phyloP scores from a whole-genome alignment of 345 rosid species.

The Bruguiera parviflora region DNA sequence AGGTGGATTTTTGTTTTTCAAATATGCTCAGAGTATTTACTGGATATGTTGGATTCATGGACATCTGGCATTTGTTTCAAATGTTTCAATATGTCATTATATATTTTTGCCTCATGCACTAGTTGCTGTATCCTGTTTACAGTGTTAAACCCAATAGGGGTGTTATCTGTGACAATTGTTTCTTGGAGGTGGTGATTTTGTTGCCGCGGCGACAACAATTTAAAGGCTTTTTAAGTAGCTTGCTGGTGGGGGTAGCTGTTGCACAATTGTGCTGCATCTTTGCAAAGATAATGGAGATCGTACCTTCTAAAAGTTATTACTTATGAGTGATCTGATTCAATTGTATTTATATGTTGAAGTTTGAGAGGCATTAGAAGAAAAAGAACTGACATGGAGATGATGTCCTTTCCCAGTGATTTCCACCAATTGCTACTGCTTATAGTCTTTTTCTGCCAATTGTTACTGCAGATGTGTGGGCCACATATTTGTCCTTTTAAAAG shows the following conservation, averaged over 20 bases:
- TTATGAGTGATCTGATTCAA: not conserved
- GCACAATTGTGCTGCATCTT: too few species aligned
- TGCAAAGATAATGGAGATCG: too few species aligned
- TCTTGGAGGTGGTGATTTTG: too few species aligned
- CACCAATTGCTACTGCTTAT: not conserved
- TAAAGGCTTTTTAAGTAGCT: too few species aligned
- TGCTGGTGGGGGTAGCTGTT: too few species aligned
- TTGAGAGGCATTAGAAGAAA: not conserved
- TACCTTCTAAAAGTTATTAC: not conserved
- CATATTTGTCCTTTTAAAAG: not conserved
- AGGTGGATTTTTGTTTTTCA: not conserved
- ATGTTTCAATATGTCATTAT: too few species aligned
- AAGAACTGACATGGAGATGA: not conserved
- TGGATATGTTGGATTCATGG: not conserved
- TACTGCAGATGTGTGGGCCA: not conserved
- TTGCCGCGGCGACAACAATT: too few species aligned
- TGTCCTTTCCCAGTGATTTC: not conserved
- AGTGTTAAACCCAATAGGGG: too few species aligned
- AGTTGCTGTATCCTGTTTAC: too few species aligned
- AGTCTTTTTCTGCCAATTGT: not conserved
- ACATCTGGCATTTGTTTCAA: too few species aligned
- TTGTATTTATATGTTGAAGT: not conserved
- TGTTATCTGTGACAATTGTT: too few species aligned
- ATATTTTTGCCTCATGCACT: too few species aligned
- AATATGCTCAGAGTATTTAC: not conserved